Percentiles rank a stretch among this genome's conserved stretches.
These are phyloP conservation scores for Colletotrichum sp. DNA, from an alignment of 2,329 filamentous ascomycete genomes.

Conservation along the genomic window DNA sequence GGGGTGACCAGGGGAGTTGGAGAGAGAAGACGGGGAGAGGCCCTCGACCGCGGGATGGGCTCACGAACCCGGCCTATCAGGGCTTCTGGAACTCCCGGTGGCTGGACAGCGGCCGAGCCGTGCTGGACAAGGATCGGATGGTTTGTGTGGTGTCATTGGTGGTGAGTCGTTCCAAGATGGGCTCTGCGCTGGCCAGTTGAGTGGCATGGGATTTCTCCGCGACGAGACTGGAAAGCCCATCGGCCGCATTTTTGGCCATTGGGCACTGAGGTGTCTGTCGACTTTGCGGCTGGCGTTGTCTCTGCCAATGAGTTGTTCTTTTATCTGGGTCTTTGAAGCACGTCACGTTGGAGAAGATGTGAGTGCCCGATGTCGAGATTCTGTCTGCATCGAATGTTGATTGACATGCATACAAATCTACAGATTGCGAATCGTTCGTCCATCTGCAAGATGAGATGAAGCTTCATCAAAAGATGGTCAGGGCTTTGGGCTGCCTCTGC, in stretches of 20 bases:
- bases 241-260: not conserved
- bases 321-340: not conserved
- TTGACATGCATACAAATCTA: not conserved
- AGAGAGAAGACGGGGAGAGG: not conserved
- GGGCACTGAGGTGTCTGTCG: not conserved
- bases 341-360: not conserved
- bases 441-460: not conserved
- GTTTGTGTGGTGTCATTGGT: not conserved
- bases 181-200: not conserved
- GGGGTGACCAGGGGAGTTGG: not conserved
- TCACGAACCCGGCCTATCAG: slow-evolving; percentile 6
- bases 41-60: not conserved
- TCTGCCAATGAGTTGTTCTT: not conserved
- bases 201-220: not conserved
- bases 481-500: not conserved
- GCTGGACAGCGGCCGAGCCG: not conserved
- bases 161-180: no score
- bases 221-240: not conserved
- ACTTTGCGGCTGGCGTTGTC: not conserved
- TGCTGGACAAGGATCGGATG: slow-evolving; percentile 1
- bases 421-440: not conserved
- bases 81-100: not conserved
- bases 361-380: not conserved
- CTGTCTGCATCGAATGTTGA: not conserved
- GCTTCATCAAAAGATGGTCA: not conserved